These are phyloP conservation scores for Dicorynia guianensis DNA, from an alignment of 306 rosid species.

Conservation along the genomic window DNA sequence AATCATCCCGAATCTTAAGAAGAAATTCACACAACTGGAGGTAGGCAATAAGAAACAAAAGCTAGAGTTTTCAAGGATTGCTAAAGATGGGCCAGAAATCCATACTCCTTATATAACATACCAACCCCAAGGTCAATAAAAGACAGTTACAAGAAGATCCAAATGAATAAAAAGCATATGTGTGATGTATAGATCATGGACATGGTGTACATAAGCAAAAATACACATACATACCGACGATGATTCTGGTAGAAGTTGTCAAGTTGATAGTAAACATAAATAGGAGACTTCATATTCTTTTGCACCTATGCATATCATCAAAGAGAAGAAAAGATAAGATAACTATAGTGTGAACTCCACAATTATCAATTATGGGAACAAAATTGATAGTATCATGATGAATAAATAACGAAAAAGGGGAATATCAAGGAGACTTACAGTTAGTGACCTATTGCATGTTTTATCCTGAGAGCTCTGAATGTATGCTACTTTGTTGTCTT, in stretches of 20 bases:
- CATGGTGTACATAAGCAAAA: constrained; percentile 11
- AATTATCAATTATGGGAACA: constrained; percentile 1
- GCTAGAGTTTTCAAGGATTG: constrained; percentile 2
- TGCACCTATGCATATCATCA: constrained; percentile 55
- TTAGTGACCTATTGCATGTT: constrained; percentile 51
- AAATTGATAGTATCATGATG: background rate
- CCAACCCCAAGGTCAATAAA: background rate
- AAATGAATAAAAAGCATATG: background rate
- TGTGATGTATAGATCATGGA: background rate
- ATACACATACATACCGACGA: constrained; percentile 64
- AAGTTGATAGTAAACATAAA: constrained; percentile 86
- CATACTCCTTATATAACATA: background rate
- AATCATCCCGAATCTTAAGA: too few species aligned
- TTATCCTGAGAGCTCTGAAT: constrained; percentile 57
- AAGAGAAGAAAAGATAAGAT: constrained; percentile 18
- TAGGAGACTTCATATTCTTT: constrained; percentile 78
- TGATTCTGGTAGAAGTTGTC: constrained; percentile 97
- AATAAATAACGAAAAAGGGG: background rate
- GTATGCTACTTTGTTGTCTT: constrained; percentile 53
- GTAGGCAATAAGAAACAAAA: background rate
- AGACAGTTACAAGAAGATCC: background rate
- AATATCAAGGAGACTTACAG: constrained; percentile 43
- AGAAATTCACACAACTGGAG: background rate
- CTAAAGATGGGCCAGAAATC: constrained; percentile 15
- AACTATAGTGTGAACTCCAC: constrained; percentile 4